phyloP scores from a whole-genome alignment of 768 basidiomycete species.

The Cystobasidium tubakii region DNA sequence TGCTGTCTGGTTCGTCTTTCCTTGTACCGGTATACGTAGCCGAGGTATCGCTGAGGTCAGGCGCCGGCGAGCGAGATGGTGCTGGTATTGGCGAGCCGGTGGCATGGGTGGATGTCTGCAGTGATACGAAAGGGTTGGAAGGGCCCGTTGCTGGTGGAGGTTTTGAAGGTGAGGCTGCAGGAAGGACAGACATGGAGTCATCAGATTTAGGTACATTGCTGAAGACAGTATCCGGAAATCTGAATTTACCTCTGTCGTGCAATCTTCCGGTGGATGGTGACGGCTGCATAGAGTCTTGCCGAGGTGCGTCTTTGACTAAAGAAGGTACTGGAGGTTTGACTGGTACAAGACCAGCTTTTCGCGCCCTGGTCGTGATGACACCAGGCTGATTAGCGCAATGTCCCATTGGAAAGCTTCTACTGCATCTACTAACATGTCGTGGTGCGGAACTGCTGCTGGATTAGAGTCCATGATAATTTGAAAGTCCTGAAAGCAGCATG shows the following conservation, averaged over 20 bases:
- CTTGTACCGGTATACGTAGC: conserved; percentile 43
- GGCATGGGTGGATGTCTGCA: conserved; percentile 35
- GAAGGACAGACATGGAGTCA: neutral
- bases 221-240: too few relatives aligned
- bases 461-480: conserved; percentile 82
- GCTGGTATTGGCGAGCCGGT: conserved; percentile 36
- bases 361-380: too few relatives aligned
- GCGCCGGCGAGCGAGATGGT: conserved; percentile 24
- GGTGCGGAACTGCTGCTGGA: conserved; percentile 45
- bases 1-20: conserved; percentile 37
- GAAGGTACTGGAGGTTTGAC: conserved; percentile 12
- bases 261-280: neutral
- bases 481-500: conserved; percentile 58
- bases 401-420: too few relatives aligned
- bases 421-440: conserved; percentile 5
- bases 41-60: conserved; percentile 41
- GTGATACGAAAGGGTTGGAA: conserved; percentile 27
- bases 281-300: neutral
- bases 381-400: too few relatives aligned
- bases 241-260: neutral
- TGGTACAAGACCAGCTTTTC: conserved; percentile 21
- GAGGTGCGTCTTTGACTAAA: conserved; percentile 9
- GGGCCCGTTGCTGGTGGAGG: conserved; percentile 9
- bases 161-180: neutral
- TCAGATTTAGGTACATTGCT: neutral